Evolutionary conservation across 2,329 filamentous ascomycete species (phyloP), one percentile per base, ranked within the genome.

Genomic region (Aspergillaceae sp.): DNA sequence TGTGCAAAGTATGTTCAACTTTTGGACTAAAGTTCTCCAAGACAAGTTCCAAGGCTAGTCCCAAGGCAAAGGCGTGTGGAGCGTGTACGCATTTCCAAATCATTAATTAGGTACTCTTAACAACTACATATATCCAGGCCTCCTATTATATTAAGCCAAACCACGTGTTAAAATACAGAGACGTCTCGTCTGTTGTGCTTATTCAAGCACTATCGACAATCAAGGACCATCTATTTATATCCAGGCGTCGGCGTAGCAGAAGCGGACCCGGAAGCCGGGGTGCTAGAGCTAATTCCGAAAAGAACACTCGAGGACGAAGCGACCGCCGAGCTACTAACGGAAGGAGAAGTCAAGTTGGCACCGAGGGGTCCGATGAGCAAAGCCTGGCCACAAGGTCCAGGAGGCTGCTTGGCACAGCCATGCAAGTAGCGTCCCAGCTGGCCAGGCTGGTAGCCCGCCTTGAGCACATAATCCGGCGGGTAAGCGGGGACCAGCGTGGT

Each of bases 401-500:
- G 6, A 2, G 59, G 59, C 6, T 55, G 48, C 19, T 50, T 44
- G 6, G 61, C 55, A 19, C 59, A 62, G 19, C 45, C 46, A 9
- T 45, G 38, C 41, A 62, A 42, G 46, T 53, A 61, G 28, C 41
- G 28, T 10, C 59, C 59, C 3, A 62, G 51, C 35, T 51, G 51
- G 7, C 59, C 59, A 11, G 55, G 50, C 37, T 53, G 29, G 42
- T 50, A 55, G 3, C 50, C 50, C 4, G 44, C 30, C n/a, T 45
- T 44, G 29, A 62, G 51, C 3, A 62, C 48, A 41, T 56, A 53
- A 7, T 38, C 44, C 0, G 59, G 59, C 4, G 47, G 48, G 37
- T 56, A 62, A 3, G 59, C 59, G 5, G 52, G 45, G 9, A 58
- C 36, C 35, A 61, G 41, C 2, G 56, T 55, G 36, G 50, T 49